Evolutionary conservation across 495 filamentous ascomycete genomes (phyloP), one percentile per base, ranked within the genome.

Genomic region (Podospora pseudopauciseta): DNA sequence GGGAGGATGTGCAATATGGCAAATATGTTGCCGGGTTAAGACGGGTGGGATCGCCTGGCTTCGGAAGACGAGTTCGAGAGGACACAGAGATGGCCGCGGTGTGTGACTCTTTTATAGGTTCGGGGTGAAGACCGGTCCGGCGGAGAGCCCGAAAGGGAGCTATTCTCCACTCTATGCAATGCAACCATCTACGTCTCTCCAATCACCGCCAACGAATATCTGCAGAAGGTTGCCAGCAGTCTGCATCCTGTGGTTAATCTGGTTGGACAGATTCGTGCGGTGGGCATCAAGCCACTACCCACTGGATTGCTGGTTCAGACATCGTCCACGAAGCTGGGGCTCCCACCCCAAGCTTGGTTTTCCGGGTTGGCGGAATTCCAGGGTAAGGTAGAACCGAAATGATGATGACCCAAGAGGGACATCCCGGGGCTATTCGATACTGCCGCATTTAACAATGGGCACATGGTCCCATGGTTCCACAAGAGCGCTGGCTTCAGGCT

Each of bases 401-500:
- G 26, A 63, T 28, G 44, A 68, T 26, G 27, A 44, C 69, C 65
- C 11, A 71, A 66, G 63, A 60, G 66, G 69, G 69, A 66, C 66
- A 68, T 68, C 68, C 69, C 63, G 63, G 63, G 44, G 15, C 61
- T 59, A 49, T 65, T 53, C 44, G 32, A 26, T 18, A 11, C 61
- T 49, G 56, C 55, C 61, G 54, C 62, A 30, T 56, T 54, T 6
- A 32, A 65, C 56, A 19, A 34, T 27, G 69, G n/a, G 55, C 68
- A 70, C 65, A 70, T 67, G 69, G 56, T 56, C 34, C 44, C 27
- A 19, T 28, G 65, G 69, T 67, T 70, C 69, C 69, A 70, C 69
- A 67, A 65, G n/a, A 49, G 28, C 57, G n/a, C 39, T 49, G 66
- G 44, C 15, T 63, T 67, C 63, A 53, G 68, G 67, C 67, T 68